Evolutionary conservation across 2,329 filamentous ascomycete genomes (phyloP).

Genomic region (Monosporascus sp.): DNA sequence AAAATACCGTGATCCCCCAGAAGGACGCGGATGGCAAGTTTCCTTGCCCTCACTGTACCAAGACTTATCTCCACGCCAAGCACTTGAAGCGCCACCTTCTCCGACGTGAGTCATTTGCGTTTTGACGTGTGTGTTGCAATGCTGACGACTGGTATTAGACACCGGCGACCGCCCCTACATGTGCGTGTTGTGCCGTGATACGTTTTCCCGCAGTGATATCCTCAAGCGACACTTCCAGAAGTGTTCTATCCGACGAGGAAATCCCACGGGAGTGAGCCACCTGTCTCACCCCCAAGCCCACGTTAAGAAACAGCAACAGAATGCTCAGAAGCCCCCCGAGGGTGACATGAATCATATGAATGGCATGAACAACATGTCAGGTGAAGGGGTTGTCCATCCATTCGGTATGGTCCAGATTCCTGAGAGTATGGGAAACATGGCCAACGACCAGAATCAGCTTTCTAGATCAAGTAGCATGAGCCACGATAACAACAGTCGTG

Average conservation of each 20-base stretch:
- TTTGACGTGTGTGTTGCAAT: background rate
- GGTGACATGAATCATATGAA: constrained; percentile 56
- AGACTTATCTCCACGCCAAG: constrained; percentile 96
- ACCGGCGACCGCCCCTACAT: constrained; percentile 97
- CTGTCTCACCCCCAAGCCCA: constrained; percentile 88
- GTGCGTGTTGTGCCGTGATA: constrained; percentile 96
- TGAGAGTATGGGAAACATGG: constrained; percentile 56
- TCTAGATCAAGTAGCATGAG: constrained; percentile 58
- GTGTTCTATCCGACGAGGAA: constrained; percentile 92
- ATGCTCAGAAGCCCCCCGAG: constrained; percentile 48
- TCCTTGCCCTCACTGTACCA: constrained; percentile 95
- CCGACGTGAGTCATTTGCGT: constrained; percentile 67
- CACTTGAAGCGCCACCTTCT: constrained; percentile 94
- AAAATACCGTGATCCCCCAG: constrained; percentile 79
- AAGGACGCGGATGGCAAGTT: constrained; percentile 98
- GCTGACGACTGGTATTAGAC: constrained; percentile 49
- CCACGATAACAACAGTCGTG: constrained; percentile 49
- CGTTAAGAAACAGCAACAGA: constrained; percentile 71
- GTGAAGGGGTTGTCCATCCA: constrained; percentile 52
- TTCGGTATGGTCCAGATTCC: constrained; percentile 52
- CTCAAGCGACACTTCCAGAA: constrained; percentile 99
- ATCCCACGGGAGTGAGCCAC: constrained; percentile 91
- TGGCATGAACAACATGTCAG: constrained; percentile 53
- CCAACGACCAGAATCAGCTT: constrained; percentile 56
- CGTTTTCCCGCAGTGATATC: constrained; percentile 96